Evolutionary conservation across 116 monocot species (phyloP).

Genomic region (Phalaenopsis hybrid): DNA sequence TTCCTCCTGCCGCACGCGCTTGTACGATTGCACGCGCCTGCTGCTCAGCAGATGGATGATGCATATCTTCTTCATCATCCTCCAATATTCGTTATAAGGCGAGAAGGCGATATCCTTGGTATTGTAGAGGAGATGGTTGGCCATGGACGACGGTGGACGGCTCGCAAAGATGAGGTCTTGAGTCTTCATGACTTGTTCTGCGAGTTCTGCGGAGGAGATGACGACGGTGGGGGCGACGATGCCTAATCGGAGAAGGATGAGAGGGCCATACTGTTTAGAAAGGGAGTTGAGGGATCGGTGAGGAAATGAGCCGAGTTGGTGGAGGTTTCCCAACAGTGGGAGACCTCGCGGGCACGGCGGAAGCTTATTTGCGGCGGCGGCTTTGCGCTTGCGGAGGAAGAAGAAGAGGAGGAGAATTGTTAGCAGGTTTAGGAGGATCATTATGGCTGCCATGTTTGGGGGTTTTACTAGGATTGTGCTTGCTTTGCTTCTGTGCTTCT

Average conservation of each 20-base stretch:
- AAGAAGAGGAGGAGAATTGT: background rate
- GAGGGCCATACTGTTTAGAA: slow-evolving; percentile 7
- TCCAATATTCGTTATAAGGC: slow-evolving; percentile 11
- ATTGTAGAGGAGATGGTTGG: background rate
- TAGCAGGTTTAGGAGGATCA: background rate
- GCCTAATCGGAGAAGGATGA: slow-evolving; percentile 10
- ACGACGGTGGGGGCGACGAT: background rate
- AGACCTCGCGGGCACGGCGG: background rate
- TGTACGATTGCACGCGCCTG: slow-evolving; percentile 5
- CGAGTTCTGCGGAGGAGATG: slow-evolving; percentile 1
- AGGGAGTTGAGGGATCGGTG: slow-evolving; percentile 9
- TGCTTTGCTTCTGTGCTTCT: too few species aligned
- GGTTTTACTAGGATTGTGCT: background rate
- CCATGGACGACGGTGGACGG: background rate
- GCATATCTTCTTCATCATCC: slow-evolving; percentile 4
- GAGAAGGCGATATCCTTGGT: background rate
- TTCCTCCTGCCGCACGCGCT: slow-evolving; percentile 6
- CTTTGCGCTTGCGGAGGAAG: background rate
- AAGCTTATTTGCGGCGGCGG: background rate
- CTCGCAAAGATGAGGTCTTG: slow-evolving; percentile 10
- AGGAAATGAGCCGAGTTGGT: slow-evolving; percentile 6
- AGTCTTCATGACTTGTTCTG: slow-evolving; percentile 9
- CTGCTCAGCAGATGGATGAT: slow-evolving; percentile 6
- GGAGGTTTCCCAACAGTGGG: slow-evolving; percentile 9
- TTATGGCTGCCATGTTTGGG: too few species aligned